These are phyloP conservation scores for Zoysia matrella DNA, from an alignment of 202 grass and related monocot species.

Conservation along the genomic window DNA sequence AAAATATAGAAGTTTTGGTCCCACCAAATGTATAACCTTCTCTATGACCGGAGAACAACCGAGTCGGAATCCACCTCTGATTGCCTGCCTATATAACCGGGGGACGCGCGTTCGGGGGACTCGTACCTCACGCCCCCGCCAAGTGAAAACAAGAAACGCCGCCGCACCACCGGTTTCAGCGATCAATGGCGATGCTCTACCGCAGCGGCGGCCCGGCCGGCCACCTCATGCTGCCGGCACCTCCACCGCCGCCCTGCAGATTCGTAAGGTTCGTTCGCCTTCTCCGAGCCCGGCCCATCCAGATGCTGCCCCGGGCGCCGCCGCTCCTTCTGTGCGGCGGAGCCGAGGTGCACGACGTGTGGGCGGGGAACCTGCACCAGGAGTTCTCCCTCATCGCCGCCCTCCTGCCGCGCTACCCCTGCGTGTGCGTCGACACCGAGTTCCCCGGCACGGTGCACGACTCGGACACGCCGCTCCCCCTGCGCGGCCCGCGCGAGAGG, in stretches of 20 bases:
- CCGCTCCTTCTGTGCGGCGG: neutral
- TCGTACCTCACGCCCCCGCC: too few relatives aligned
- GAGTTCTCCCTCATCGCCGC: constrained; percentile 15
- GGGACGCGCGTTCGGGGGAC: neutral
- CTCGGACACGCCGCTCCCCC: constrained; percentile 2
- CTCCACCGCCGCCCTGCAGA: neutral
- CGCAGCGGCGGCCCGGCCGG: neutral
- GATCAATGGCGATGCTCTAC: too few relatives aligned
- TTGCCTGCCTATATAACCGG: too few relatives aligned
- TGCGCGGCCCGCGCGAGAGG: constrained; percentile 24
- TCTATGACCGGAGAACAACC: too few relatives aligned
- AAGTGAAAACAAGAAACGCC: too few relatives aligned
- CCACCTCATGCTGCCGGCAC: neutral
- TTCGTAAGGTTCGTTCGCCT: neutral
- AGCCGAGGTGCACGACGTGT: constrained; percentile 49
- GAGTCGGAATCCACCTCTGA: too few relatives aligned
- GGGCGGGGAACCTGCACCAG: constrained; percentile 26
- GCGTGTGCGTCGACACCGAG: constrained; percentile 48
- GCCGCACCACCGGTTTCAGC: too few relatives aligned
- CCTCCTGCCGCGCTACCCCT: constrained; percentile 30
- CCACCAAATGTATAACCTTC: too few relatives aligned
- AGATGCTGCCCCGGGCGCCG: neutral
- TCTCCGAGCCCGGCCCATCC: neutral
- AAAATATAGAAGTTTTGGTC: too few relatives aligned
- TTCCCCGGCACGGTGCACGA: constrained; percentile 45